Evolutionary conservation across 2,329 filamentous ascomycete genomes (phyloP).

Genomic region (Calonectria crousiana): DNA sequence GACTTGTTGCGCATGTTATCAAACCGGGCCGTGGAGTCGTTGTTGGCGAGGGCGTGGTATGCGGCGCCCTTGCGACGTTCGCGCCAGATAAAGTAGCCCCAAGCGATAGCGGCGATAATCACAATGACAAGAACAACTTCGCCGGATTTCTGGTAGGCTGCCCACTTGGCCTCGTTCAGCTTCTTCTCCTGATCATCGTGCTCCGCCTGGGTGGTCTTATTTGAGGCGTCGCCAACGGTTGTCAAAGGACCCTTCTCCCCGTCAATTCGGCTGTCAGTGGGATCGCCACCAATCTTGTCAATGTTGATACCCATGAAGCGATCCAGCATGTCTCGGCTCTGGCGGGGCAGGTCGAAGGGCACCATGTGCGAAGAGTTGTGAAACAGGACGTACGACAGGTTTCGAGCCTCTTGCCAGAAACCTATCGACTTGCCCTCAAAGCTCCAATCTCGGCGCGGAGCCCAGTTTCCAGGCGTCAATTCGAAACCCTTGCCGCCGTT

Average conservation of each 20-base stretch:
- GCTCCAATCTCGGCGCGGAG: conserved; percentile 92
- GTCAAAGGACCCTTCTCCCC: conserved; percentile 86
- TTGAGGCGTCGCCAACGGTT: conserved; percentile 78
- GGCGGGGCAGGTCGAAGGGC: conserved; percentile 89
- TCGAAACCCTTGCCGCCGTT: conserved; percentile 94
- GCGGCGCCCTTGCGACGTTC: conserved; percentile 67
- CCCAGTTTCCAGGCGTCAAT: conserved; percentile 85
- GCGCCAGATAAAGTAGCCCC: conserved; percentile 80
- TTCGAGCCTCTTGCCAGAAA: conserved; percentile 94
- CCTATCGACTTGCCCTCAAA: conserved; percentile 91
- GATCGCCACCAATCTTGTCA: conserved; percentile 83
- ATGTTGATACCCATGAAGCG: conserved; percentile 96
- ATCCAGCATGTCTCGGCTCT: conserved; percentile 95
- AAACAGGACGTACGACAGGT: conserved; percentile 95
- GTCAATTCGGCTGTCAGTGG: conserved; percentile 84
- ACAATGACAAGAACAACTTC: conserved; percentile 89
- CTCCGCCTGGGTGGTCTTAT: conserved; percentile 66
- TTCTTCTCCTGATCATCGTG: conserved; percentile 69
- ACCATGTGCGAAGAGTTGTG: conserved; percentile 99
- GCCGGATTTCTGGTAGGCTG: conserved; percentile 88
- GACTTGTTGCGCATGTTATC: conserved; percentile 63
- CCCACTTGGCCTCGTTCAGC: conserved; percentile 88
- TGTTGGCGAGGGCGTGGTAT: conserved; percentile 64
- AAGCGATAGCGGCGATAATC: conserved; percentile 76
- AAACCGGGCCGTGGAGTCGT: conserved; percentile 52